Conservation (phyloP, 441 rosid species). For the Populus hybrid region DNA sequence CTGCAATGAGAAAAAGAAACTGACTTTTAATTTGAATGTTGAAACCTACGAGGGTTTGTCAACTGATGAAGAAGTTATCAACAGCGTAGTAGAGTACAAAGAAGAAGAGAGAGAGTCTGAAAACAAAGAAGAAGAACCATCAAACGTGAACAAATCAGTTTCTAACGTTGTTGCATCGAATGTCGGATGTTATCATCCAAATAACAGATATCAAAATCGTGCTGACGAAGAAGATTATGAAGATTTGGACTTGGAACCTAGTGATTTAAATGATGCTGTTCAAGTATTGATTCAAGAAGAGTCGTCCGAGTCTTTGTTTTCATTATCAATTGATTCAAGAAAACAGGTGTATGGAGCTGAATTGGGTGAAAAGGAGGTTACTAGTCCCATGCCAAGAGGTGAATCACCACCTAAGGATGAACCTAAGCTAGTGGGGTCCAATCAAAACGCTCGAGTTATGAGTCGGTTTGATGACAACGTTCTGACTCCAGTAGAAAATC, state of each 20-base stretch:
- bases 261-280: constrained; percentile 15
- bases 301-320: constrained; percentile 62
- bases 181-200: constrained; percentile 26
- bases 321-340: constrained; percentile 54
- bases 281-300: constrained; percentile 32
- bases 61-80: constrained; percentile 20
- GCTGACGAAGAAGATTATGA: constrained; percentile 28
- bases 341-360: constrained; percentile 29
- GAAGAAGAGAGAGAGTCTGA: constrained; percentile 7
- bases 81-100: constrained; percentile 13
- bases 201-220: constrained; percentile 32
- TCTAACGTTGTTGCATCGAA: constrained; percentile 21
- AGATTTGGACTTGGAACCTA: constrained; percentile 20
- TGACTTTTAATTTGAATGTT: constrained; percentile 54
- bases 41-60: constrained; percentile 40
- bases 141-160: constrained; percentile 15
- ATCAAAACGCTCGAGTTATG: constrained; percentile 8
- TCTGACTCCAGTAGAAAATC: constrained; percentile 42
- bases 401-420: constrained; percentile 11
- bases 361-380: constrained; percentile 51
- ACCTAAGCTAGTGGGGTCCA: constrained; percentile 11
- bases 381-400: constrained; percentile 34
- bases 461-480: constrained; percentile 26
- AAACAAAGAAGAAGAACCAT: constrained; percentile 9
- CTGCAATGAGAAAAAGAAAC: constrained; percentile 42